A percentile compares a stretch with the other conserved stretches of the same genome.
phyloP scores from a whole-genome alignment of 2,329 filamentous ascomycete species.

The Penicillium sp. region DNA sequence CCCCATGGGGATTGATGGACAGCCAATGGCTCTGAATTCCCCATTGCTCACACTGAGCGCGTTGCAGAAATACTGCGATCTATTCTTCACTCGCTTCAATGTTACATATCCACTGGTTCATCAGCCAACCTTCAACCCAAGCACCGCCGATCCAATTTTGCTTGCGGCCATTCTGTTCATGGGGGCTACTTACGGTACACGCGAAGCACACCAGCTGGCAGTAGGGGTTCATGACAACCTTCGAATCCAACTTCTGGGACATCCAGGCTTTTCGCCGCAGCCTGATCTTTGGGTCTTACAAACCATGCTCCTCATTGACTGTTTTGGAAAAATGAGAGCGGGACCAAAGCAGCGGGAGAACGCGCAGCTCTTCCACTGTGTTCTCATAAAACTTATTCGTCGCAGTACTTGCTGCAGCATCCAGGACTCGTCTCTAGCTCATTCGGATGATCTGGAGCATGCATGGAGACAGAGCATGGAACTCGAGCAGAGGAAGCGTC shows the following conservation, averaged over 20 bases:
- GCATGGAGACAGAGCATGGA: conserved; percentile 57
- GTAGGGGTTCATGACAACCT: conserved; percentile 64
- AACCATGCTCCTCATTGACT: conserved; percentile 63
- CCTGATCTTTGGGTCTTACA: conserved; percentile 63
- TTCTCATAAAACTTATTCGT: conserved; percentile 57
- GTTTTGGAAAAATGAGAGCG: conserved; percentile 63
- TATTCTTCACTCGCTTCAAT: conserved; percentile 64
- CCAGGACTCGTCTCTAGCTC: conserved; percentile 37
- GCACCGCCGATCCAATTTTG: conserved; percentile 52
- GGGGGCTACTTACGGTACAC: conserved; percentile 62
- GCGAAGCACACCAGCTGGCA: conserved; percentile 60
- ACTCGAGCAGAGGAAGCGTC: conserved; percentile 60
- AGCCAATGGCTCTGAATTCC: conserved; percentile 50
- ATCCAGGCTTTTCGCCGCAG: conserved; percentile 57
- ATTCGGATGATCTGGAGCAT: conserved; percentile 43
- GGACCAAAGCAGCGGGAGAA: conserved; percentile 65
- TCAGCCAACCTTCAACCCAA: conserved; percentile 57
- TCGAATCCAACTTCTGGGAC: conserved; percentile 59
- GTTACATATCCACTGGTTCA: conserved; percentile 61
- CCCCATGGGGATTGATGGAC: conserved; percentile 51
- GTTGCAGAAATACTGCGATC: conserved; percentile 57
- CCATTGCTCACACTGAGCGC: conserved; percentile 52
- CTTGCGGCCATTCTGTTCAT: conserved; percentile 58
- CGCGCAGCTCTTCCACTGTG: conserved; percentile 60
- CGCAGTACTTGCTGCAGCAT: conserved; percentile 54